phyloP scores from a whole-genome alignment of 805 yeast genomes.

The Torulaspora delbrueckii region DNA sequence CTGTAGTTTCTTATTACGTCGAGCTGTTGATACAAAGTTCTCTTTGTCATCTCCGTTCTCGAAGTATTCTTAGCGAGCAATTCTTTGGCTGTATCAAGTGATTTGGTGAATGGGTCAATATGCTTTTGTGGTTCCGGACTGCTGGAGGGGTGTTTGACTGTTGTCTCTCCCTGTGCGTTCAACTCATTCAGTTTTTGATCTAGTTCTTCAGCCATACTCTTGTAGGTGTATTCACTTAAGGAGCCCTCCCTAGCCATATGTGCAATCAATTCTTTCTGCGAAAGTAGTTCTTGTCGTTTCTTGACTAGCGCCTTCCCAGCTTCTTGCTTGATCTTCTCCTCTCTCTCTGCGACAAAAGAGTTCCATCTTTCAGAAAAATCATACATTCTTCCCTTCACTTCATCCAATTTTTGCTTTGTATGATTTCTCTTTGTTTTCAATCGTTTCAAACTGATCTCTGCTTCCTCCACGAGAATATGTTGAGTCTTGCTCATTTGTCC shows the following conservation, averaged over 20 bases:
- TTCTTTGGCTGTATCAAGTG: constrained; percentile 21
- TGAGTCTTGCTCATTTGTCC: constrained; percentile 13
- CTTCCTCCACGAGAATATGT: constrained; percentile 17
- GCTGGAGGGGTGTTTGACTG: background rate
- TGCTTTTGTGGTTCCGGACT: background rate
- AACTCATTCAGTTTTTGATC: constrained; percentile 16
- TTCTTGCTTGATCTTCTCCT: constrained; percentile 14
- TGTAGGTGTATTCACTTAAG: constrained; percentile 11
- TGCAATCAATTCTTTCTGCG: constrained; percentile 18
- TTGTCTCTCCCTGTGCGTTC: background rate
- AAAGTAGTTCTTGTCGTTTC: constrained; percentile 18
- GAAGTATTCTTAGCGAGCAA: constrained; percentile 17
- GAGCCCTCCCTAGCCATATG: constrained; percentile 13
- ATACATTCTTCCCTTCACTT: constrained; percentile 14
- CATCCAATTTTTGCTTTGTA: constrained; percentile 21
- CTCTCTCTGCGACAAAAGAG: constrained; percentile 13
- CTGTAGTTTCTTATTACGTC: constrained; percentile 18
- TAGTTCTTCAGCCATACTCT: constrained; percentile 9
- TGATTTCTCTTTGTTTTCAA: constrained; percentile 14
- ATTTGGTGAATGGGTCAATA: constrained; percentile 17
- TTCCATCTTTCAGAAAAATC: constrained; percentile 9
- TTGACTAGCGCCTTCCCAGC: constrained; percentile 10
- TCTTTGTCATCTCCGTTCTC: constrained; percentile 19
- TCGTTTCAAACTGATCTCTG: constrained; percentile 8
- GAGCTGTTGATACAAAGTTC: constrained; percentile 16